Evolutionary conservation across 1,284 basidiomycete genomes (phyloP), one percentile per base, ranked within the genome.

Genomic region (Pseudozyma tsukubaensis): DNA sequence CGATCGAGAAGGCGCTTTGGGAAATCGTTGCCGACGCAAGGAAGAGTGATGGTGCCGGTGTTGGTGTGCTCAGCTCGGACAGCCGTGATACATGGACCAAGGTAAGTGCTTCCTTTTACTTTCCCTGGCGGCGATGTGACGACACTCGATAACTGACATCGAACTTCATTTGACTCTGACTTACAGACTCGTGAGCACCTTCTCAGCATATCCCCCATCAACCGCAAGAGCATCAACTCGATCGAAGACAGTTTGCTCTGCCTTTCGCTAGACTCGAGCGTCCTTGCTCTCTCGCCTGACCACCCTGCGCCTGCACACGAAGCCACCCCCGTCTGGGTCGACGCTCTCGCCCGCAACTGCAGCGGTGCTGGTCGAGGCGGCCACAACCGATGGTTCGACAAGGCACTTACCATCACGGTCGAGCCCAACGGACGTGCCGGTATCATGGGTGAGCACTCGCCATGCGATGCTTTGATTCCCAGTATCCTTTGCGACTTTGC

Each of bases 361-460:
- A 91, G 92, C 43, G 90, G 90, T 1, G 88, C 87, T 0, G 90
- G 91, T 9, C 86, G 88, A 65, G 90, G 90, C 59, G 90, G 90
- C 2, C 88, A 89, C 58, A 97, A 98, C 82, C 88, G 96, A 48
- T 97, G 94, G 90, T 94, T 92, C 85, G 96, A 99, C 87, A 98
- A 98, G 86, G 89, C 92, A 2, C 89, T 92, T 45, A 90, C 90
- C 7, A 86, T 97, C 61, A 89, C 92, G 50, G 90, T 98, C 43
- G 94, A 97, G 85, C 90, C 91, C 13, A 93, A 91, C 69, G 91
- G 92, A 1, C 90, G 93, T 44, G 92, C 93, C 3, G 93, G 93
- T 40, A 91, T 93, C 58, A 90, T 91, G 81, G 96, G 96, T 32
- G 96, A 98, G 86, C 95, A 97, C 85, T 93, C 93, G 3, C 92